Base-by-base conservation (phyloP, 192 early-diverging fungal species). In the Martensiomyces pterosporus region DNA sequence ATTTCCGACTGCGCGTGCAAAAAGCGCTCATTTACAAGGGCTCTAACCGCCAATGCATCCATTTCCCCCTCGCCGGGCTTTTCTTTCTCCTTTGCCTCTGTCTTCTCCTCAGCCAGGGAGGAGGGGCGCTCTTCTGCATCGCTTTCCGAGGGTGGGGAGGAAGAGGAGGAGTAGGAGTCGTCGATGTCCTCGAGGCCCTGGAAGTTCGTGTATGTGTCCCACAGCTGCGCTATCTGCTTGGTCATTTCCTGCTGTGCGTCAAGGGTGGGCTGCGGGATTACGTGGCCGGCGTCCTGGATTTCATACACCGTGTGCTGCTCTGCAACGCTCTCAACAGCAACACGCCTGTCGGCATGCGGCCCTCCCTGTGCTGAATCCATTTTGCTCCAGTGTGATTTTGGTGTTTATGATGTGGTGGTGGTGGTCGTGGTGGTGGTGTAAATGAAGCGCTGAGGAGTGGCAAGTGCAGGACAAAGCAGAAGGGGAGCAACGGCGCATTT, bases 1-100 rank as follows among this genome's bases (percentile, higher is more conserved):
- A 73, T 61, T 49, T 73, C 69, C 10, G 63, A 66, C 36, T 73
- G 69, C 6, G 69, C 69, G 42, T 64, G 19, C 3, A 45, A 39
- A 57, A 73, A 37, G 18, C 51, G 39, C 46, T 65, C 62, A 38
- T 73, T 62, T 10, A 73, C 63, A 3, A 49, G 21, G 23, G 57
- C 46, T 9, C 63, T 57, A 9, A 73, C 69, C 5, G 38, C 55
- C 9, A 57, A 66, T 3, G 69, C 69, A 17, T 73, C 69, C 45
- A 66, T 24, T 9, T 61, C 54, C 4, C 23, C 4, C 4, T 19
- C 35, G 29, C 25, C 14, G 25, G 6, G 27, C 29, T 9, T 24
- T 24, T 13, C 15, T 17, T 2, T 23, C 49, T 21, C 32, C 15
- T 9, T 24, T 18, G 33, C 22, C 17, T 14, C 27, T 8, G 18